Conservation (phyloP, 352 stramenopile species). For the Phytophthora capsici region DNA sequence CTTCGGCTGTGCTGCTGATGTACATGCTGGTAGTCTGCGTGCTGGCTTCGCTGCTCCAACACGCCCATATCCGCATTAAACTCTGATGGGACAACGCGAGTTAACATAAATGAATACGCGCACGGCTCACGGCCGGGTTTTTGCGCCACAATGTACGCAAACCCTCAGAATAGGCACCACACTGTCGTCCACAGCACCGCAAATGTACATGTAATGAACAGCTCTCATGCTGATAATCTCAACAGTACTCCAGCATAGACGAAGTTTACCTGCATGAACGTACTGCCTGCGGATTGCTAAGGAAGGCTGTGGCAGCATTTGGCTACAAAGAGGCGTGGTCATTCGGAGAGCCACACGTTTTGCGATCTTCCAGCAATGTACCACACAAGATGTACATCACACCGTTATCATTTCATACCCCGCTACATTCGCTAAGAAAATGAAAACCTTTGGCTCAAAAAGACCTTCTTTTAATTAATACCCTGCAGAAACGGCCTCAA, state of each 20-base stretch:
- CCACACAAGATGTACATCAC: neutral
- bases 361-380: slow-evolving; percentile 34
- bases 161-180: slow-evolving; percentile 26
- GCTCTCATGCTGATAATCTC: no score
- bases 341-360: slow-evolving; percentile 33
- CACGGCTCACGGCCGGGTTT: slow-evolving; percentile 8
- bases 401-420: neutral
- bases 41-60: slow-evolving; percentile 64
- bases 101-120: slow-evolving; percentile 34
- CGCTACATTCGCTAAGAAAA: neutral
- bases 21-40: slow-evolving; percentile 76
- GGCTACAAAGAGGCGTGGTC: slow-evolving; percentile 34
- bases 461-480: neutral
- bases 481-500: neutral
- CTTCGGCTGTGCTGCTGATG: slow-evolving; percentile 50
- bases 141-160: slow-evolving; percentile 9
- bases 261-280: slow-evolving; percentile 1
- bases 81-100: slow-evolving; percentile 43
- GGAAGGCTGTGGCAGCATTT: slow-evolving; percentile 2
- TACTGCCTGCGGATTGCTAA: slow-evolving; percentile 16
- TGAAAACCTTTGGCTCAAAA: no score
- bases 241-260: no score
- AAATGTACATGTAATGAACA: no score
- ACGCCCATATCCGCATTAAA: slow-evolving; percentile 69
- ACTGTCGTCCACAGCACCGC: no score